Conservation (phyloP, 257 asterid genomes). For the Fraxinus anomala region DNA sequence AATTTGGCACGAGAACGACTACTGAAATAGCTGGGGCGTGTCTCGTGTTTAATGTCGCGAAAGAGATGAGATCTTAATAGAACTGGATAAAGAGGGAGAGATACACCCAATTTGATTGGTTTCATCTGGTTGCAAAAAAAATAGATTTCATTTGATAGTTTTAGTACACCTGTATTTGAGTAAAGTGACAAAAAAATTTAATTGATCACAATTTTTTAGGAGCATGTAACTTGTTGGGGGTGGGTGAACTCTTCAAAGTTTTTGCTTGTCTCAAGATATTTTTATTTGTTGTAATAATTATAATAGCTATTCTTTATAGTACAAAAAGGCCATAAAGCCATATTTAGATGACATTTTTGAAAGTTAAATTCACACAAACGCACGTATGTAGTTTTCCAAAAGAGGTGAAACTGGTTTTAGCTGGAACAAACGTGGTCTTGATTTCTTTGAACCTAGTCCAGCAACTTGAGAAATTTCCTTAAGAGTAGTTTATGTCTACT, state of each 20-base stretch:
- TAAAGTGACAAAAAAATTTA: background rate
- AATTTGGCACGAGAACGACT: background rate
- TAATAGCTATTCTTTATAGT: background rate
- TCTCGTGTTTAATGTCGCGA: background rate
- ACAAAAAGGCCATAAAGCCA: background rate
- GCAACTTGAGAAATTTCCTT: background rate
- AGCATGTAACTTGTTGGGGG: background rate
- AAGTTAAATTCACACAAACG: background rate
- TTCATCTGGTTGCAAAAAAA: background rate
- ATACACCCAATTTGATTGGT: background rate
- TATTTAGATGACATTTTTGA: background rate
- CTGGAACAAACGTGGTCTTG: background rate
- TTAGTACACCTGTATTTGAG: background rate
- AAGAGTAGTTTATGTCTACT: background rate
- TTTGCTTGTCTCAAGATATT: background rate
- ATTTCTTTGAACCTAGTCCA: background rate
- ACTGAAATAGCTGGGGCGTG: background rate
- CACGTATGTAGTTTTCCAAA: background rate
- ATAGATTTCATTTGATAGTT: background rate
- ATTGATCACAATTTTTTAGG: background rate
- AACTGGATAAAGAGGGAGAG: background rate
- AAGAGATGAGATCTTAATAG: background rate
- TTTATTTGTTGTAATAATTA: background rate
- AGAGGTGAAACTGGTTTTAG: background rate
- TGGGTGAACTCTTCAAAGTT: background rate